A percentile compares a stretch with the other conserved stretches of the same genome.
Evolutionary conservation across 2,329 filamentous ascomycete genomes (phyloP).

Genomic region (Colletotrichum sp.): DNA sequence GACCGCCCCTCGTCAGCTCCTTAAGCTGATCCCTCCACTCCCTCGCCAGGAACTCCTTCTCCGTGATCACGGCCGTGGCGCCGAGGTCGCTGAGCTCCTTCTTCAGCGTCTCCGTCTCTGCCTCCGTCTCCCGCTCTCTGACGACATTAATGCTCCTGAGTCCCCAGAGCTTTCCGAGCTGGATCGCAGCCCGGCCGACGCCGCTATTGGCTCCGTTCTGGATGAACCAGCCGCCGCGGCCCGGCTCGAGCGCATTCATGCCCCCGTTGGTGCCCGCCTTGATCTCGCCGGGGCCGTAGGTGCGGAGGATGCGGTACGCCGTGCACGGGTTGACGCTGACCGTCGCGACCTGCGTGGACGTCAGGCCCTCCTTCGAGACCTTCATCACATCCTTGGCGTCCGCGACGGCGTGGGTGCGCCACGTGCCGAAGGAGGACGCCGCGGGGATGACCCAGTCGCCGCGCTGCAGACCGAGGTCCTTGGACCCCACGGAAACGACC

Average conservation of each 20-base stretch:
- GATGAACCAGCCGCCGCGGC: slow-evolving; percentile 84
- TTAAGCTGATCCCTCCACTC: slow-evolving; percentile 67
- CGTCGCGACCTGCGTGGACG: slow-evolving; percentile 80
- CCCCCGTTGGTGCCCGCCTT: slow-evolving; percentile 43
- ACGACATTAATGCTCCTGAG: slow-evolving; percentile 90
- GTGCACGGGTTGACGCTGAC: slow-evolving; percentile 93
- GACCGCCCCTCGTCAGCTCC: slow-evolving; percentile 72
- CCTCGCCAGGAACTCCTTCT: slow-evolving; percentile 57
- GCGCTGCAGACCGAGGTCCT: slow-evolving; percentile 58
- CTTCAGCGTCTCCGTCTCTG: slow-evolving; percentile 66
- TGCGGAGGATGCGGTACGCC: slow-evolving; percentile 89
- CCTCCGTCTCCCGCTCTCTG: slow-evolving; percentile 69
- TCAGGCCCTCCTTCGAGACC: slow-evolving; percentile 75
- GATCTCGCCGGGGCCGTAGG: slow-evolving; percentile 65
- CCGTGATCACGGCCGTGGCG: slow-evolving; percentile 61
- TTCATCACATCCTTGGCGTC: slow-evolving; percentile 63
- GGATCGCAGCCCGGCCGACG: slow-evolving; percentile 89
- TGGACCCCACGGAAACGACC: slow-evolving; percentile 72
- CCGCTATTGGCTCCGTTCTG: slow-evolving; percentile 97
- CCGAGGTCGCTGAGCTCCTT: slow-evolving; percentile 59
- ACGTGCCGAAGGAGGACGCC: slow-evolving; percentile 84
- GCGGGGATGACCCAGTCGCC: slow-evolving; percentile 97
- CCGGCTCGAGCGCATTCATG: slow-evolving; percentile 48
- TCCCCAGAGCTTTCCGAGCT: slow-evolving; percentile 85
- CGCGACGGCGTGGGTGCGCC: slow-evolving; percentile 88